Evolutionary conservation across 108 stramenopile genomes (phyloP), one percentile per base, ranked within the genome.

Genomic region (Chaetoceros muelleri): DNA sequence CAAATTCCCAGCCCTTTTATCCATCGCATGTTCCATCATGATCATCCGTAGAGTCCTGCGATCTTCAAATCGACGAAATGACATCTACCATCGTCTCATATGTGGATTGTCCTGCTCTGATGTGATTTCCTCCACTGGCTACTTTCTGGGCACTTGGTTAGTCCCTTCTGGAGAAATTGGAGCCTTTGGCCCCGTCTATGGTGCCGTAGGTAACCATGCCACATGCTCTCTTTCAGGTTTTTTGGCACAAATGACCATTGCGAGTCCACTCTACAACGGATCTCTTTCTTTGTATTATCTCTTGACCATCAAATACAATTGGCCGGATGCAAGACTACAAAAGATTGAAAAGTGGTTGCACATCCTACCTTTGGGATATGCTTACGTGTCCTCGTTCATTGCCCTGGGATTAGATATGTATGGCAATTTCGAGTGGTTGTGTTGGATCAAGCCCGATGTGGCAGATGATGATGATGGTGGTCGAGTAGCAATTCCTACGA

Each of bases 171-270:
- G 34, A 10, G 8, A 40, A 13, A 13, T 40, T 13, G 34, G 34
- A 40, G 34, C 8, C 5, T 13, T 40, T 40, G 34, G 34, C 8
- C 34, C 34, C 34, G 34, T 40, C 34, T 40, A 10, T 1, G 60
- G 60, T 61, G 66, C 72, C 0, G 22, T 53, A n/a, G 72, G 72
- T 3, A 64, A 19, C 0, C 18, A 63, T 1, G 62, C 57, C 1
- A 57, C 66, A 10, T 73, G 72, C 54, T 45, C 56, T 20, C 22
- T 52, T 18, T 17, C 49, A 26, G 72, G 66, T 0, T 56, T 73
- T 21, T 52, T 73, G 18, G 47, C 48, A 7, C 61, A 73, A 18
- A 22, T 67, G 25, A 26, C 51, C n/a, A 31, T 66, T 48, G 31
- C 72, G 1, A 47, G 31, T 28, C 27, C 56, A 2, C 52, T 62